phyloP scores from a whole-genome alignment of 441 rosid genomes.

The Isatis lusitanica region DNA sequence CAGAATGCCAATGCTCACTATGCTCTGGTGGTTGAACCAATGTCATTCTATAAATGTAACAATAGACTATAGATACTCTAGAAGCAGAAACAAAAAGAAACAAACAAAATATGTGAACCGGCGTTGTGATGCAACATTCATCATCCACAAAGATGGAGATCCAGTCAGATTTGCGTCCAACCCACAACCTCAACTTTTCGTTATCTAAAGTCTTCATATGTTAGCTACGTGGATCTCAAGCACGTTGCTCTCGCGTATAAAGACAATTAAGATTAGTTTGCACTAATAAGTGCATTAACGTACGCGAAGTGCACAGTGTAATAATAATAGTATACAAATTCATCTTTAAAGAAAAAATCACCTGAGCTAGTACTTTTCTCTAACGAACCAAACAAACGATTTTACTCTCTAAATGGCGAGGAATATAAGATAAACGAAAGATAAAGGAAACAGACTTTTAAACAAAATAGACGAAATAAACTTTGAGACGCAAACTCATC shows the following conservation, averaged over 20 bases:
- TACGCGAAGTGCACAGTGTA: not conserved
- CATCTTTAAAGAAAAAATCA: not conserved
- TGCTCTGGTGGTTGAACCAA: not conserved
- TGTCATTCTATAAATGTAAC: not conserved
- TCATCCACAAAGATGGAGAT: constrained; percentile 23
- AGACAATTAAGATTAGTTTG: not conserved
- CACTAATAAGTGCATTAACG: not conserved
- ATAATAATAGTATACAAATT: not conserved
- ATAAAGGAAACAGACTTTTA: not conserved
- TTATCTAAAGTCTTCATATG: not conserved
- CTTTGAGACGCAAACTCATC: not conserved
- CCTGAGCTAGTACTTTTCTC: not conserved
- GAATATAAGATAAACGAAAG: not conserved
- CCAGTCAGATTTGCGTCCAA: constrained; percentile 25
- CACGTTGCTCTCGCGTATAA: constrained; percentile 14
- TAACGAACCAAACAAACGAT: not conserved
- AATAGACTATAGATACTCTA: not conserved
- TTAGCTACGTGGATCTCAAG: constrained; percentile 15
- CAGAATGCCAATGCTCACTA: not conserved
- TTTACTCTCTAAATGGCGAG: not conserved
- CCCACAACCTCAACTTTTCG: constrained; percentile 16
- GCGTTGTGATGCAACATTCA: constrained; percentile 3
- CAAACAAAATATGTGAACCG: not conserved
- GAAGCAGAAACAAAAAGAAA: not conserved
- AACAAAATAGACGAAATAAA: not conserved